Evolutionary conservation across 78 protist genomes (phyloP).

Genomic region (Isochrysis galbana): DNA sequence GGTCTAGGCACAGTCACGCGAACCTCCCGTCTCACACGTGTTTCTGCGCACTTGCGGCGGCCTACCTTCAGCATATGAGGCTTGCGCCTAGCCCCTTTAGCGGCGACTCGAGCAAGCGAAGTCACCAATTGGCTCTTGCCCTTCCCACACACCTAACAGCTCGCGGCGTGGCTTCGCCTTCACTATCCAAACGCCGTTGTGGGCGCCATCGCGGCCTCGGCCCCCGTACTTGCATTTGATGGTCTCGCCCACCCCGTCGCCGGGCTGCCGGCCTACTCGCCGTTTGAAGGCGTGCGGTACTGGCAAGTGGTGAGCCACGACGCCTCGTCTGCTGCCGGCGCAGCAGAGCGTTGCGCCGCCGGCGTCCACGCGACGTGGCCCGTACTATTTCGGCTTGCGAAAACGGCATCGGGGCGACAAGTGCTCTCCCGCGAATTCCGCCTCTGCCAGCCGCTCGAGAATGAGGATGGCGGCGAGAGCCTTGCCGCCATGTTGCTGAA

Average conservation of each 20-base stretch:
- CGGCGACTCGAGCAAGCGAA: too few relatives aligned
- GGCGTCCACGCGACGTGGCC: background rate
- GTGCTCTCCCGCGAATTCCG: background rate
- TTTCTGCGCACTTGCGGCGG: too few relatives aligned
- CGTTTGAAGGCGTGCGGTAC: background rate
- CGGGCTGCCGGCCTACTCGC: background rate
- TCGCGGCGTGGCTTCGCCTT: conserved; percentile 57
- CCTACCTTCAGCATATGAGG: too few relatives aligned
- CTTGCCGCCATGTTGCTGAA: background rate
- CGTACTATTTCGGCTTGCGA: background rate
- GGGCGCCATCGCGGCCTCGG: conserved; percentile 62
- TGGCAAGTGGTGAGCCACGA: background rate
- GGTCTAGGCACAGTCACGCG: too few relatives aligned
- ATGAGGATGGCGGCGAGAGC: background rate
- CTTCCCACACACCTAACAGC: too few relatives aligned
- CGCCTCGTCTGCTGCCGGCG: background rate
- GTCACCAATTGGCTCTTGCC: too few relatives aligned
- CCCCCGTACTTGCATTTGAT: conserved; percentile 41
- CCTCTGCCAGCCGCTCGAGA: conserved; percentile 15
- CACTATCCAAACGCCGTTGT: conserved; percentile 56
- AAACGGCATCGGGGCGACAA: background rate
- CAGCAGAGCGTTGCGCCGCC: background rate
- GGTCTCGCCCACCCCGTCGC: background rate
- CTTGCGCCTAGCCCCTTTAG: too few relatives aligned
- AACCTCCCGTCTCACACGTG: too few relatives aligned